Evolutionary conservation across 1,284 basidiomycete species (phyloP).

Genomic region (Fomes fomentarius): DNA sequence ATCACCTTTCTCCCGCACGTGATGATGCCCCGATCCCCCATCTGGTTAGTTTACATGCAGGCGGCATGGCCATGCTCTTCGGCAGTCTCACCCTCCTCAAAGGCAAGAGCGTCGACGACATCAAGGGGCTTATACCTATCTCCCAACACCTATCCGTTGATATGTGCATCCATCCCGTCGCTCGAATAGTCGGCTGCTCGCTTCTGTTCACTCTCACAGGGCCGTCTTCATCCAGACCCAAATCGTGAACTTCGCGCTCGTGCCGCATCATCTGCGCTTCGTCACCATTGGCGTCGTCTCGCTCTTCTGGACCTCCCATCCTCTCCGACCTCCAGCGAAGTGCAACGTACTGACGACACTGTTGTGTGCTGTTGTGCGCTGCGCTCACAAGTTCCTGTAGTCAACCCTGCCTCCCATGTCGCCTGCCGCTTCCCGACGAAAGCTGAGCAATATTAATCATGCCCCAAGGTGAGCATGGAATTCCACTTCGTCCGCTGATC

Average conservation of each 20-base stretch:
- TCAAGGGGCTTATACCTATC: slow-evolving; percentile 54
- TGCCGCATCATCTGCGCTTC: slow-evolving; percentile 83
- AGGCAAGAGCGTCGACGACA: slow-evolving; percentile 61
- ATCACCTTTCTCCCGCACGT: too few species aligned
- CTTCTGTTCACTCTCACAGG: slow-evolving; percentile 39
- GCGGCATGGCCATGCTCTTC: slow-evolving; percentile 74
- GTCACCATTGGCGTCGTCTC: slow-evolving; percentile 78
- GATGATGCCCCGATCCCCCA: too few species aligned
- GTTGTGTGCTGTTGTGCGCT: too few species aligned
- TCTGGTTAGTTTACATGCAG: slow-evolving; percentile 39
- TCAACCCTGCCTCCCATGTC: too few species aligned
- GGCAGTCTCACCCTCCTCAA: slow-evolving; percentile 75
- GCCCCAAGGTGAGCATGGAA: too few species aligned
- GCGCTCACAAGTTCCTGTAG: too few species aligned
- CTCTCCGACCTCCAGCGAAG: too few species aligned
- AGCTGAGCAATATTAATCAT: too few species aligned
- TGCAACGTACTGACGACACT: too few species aligned
- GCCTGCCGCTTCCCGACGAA: too few species aligned
- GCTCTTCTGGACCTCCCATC: slow-evolving; percentile 91
- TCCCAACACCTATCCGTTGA: slow-evolving; percentile 80
- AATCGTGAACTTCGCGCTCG: slow-evolving; percentile 78
- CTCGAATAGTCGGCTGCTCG: not conserved
- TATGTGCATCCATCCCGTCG: slow-evolving; percentile 32
- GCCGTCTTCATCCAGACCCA: slow-evolving; percentile 82
- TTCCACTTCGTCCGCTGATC: too few species aligned